Base-by-base conservation (phyloP, 169 alveolate genomes). In the Eimeria tenella region DNA sequence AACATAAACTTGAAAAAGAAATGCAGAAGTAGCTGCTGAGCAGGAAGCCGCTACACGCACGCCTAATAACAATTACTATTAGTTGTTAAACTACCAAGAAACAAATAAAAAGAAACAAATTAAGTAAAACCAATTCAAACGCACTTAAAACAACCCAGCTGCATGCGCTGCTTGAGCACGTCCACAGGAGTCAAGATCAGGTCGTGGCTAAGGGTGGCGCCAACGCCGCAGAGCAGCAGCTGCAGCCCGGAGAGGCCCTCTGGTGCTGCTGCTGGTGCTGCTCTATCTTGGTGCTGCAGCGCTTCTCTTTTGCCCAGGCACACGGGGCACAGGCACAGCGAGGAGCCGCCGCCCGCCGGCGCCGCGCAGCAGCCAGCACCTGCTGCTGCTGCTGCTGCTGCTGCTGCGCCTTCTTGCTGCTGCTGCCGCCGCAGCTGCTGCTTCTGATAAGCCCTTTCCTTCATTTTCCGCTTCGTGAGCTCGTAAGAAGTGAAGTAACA, bases 181-280 rank as follows among this genome's bases (percentile, higher is more conserved):
- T 99, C 99, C 81, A 98, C 96, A n/a, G 99, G 99, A n/a, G 99
- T 98, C 42, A 98, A 94, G 86, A 99, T 97, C 58, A 98, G 94
- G 96, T 99, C 99, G 95, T 99, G 99, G 52, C 98, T 97, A 58
- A 98, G 50, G 5, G 99, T 98, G 25, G 99, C 99, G 19, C 96
- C 17, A 7, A 99, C 99, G 15, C 99, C 99, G 56, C 99, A 95
- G 97, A 96, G 86, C 90, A 83, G 90, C 86, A 95, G 88, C 94
- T 89, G 60, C 25, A 84, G 93, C 88, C 93, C 95, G 83, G 95
- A 52, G 60, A 90, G 93, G 55, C n/a, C 49, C n/a, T 68, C 77
- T 19, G 56, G 65, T 42, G 74, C 84, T 8, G 82, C 75, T 42
- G 77, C 93, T 25, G 60, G 90, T 49, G 42, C 55, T 53, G 63